Percentiles rank a stretch among this genome's conserved stretches.
Conservation (phyloP, 2,329 filamentous ascomycete genomes). For the Hymenoscyphus albidus region DNA sequence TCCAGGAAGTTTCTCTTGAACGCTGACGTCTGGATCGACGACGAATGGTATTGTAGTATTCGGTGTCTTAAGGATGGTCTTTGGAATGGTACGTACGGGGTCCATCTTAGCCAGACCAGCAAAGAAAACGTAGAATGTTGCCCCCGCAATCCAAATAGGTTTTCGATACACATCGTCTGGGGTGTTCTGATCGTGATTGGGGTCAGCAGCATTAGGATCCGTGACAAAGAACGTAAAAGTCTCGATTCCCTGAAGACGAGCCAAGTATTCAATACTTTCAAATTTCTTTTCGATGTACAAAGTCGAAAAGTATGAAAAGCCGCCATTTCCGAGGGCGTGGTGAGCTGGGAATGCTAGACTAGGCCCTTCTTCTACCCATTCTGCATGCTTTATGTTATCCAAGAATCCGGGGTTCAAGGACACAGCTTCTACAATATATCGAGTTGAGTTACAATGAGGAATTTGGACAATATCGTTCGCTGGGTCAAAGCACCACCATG, state of each 20-base stretch:
- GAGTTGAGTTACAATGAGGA: background rate
- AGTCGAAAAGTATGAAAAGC: no score
- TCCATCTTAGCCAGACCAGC: background rate
- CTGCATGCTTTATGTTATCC: background rate
- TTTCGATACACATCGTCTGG: background rate
- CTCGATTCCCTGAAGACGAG: background rate
- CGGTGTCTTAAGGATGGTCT: background rate
- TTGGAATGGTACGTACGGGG: background rate
- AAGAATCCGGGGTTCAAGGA: background rate
- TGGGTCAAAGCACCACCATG: background rate
- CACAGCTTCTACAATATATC: background rate
- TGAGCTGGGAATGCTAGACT: no score
- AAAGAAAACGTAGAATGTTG: background rate
- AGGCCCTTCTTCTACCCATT: background rate
- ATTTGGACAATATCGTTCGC: background rate
- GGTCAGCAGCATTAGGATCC: background rate
- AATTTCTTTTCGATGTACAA: no score
- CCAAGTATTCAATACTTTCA: no score
- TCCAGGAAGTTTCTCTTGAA: background rate
- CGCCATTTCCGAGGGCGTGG: no score
- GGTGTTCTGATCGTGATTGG: background rate
- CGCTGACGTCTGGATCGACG: background rate
- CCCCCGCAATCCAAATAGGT: background rate
- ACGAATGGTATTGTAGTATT: background rate
- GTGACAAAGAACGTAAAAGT: background rate